Evolutionary conservation across 2,329 filamentous ascomycete genomes (phyloP), one percentile per base, ranked within the genome.

Genomic region (Colletotrichum sp.): DNA sequence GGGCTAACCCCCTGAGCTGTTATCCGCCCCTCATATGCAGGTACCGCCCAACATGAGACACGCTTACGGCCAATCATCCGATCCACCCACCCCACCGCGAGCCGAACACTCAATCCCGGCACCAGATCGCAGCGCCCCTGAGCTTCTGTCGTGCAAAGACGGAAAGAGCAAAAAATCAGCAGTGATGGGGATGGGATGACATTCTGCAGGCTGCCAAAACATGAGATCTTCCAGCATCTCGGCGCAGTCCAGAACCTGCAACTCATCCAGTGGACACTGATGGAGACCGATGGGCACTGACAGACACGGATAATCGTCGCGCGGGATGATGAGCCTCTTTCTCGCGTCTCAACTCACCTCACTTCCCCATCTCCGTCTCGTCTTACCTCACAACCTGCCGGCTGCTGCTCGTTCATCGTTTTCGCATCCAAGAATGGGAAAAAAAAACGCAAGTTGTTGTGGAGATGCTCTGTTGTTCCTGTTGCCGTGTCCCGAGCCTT

Each of bases 11-110:
- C 73, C 70, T 76, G 39, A 19, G 19, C 19, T 49, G 76, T 30
- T 52, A 63, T 76, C 68, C 66, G 74, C 66, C 66, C 64, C 59
- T 75, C 57, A 44, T 61, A 77, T 77, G 77, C 77, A 78, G 77
- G 77, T 78, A 78, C 77, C 67, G 77, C 67, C 64, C 29, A 69
- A 77, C 57, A 66, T 78, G 77, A 78, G 71, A 77, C 77, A 71
- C 62, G 67, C 67, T 62, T 72, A 44, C 25, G 64, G 52, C 77
- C 77, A 78, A 78, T 77, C 67, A 52, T 27, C 13, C 6, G 62
- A 44, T 29, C 73, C 70, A 69, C 16, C 19, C 3, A 6, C 11
- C 19, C 69, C 55, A 64, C 69, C 39, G 13, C 36, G 59, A 27
- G 70, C 55, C 52, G 27, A 52, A 52, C 44, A 52, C 44, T 22